These are phyloP conservation scores for Aspergillus caelatus DNA, from an alignment of 2,329 filamentous ascomycete genomes.

Conservation along the genomic window DNA sequence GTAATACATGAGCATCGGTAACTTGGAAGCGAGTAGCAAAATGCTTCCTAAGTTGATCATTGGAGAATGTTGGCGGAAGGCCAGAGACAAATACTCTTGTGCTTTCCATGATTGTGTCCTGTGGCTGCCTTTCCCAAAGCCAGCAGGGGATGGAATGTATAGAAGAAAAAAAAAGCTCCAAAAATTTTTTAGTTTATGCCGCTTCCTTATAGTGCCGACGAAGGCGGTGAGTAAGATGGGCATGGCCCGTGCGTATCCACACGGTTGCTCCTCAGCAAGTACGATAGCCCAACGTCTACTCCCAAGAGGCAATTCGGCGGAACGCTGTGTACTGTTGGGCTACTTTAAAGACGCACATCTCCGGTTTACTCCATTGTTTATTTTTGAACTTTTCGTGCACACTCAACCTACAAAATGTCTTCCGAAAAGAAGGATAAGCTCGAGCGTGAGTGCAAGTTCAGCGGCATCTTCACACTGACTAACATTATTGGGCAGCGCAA, in stretches of 20 bases:
- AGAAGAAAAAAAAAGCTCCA: conserved; percentile 17
- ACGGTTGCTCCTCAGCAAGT: conserved; percentile 13
- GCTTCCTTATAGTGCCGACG: conserved; percentile 27
- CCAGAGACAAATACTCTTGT: conserved; percentile 74
- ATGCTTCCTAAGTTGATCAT: conserved; percentile 84
- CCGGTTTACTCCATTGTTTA: not conserved
- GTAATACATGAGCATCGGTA: conserved; percentile 90
- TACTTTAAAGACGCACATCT: not conserved
- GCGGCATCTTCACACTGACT: conserved; percentile 10
- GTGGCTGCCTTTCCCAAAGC: conserved; percentile 20
- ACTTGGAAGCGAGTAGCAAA: conserved; percentile 77
- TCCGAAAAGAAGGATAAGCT: conserved; percentile 71
- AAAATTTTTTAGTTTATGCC: conserved; percentile 31
- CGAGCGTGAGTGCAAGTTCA: conserved; percentile 60
- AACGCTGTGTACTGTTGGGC: not conserved
- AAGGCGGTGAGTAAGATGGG: conserved; percentile 36
- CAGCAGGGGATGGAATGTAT: conserved; percentile 17
- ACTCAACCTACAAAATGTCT: conserved; percentile 36
- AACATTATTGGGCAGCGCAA: conserved; percentile 66
- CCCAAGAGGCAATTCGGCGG: not conserved
- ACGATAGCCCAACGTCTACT: not conserved
- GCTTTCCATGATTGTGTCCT: conserved; percentile 63
- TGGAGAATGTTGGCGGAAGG: conserved; percentile 80
- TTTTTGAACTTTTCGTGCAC: not conserved
- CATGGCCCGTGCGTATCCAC: conserved; percentile 29